Evolutionary conservation across 345 rosid genomes (phyloP).

Genomic region (Stellera chamaejasme): DNA sequence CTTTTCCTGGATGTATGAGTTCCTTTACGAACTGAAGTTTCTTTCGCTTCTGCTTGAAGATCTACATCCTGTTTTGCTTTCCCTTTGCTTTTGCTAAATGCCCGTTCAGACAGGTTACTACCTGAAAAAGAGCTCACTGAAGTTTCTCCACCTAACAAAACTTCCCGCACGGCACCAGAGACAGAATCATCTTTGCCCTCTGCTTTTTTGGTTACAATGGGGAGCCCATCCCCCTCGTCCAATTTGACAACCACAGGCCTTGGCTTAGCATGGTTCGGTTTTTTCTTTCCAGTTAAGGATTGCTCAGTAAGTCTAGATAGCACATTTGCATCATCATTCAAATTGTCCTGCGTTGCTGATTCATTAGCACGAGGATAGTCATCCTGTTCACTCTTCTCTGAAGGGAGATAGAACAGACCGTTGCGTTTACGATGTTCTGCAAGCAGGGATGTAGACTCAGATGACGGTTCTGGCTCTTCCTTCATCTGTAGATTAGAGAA

Average conservation of each 20-base stretch:
- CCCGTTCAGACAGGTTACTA: constrained; percentile 18
- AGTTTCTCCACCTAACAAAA: constrained; percentile 49
- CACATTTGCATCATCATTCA: constrained; percentile 31
- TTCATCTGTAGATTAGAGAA: constrained; percentile 26
- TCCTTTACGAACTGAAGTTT: constrained; percentile 24
- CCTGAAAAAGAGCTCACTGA: constrained; percentile 19
- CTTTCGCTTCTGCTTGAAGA: constrained; percentile 23
- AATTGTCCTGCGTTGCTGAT: constrained; percentile 20
- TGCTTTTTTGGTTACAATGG: constrained; percentile 22
- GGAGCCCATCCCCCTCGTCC: constrained; percentile 53
- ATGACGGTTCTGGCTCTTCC: constrained; percentile 50
- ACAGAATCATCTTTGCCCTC: constrained; percentile 37
- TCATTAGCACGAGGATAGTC: constrained; percentile 90
- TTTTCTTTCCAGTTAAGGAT: constrained; percentile 47
- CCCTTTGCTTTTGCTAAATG: constrained; percentile 48
- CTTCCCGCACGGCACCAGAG: constrained; percentile 58
- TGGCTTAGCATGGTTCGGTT: constrained; percentile 46
- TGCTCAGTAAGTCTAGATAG: constrained; percentile 45
- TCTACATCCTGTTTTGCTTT: constrained; percentile 39
- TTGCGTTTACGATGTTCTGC: constrained; percentile 88
- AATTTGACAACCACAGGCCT: constrained; percentile 95
- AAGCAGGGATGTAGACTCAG: constrained; percentile 66
- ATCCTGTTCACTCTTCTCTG: constrained; percentile 41
- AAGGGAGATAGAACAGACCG: constrained; percentile 72
- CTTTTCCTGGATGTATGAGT: constrained; percentile 40